A percentile compares a stretch with the other conserved stretches of the same genome.
These are phyloP conservation scores for Clohesyomyces aquaticus DNA, from an alignment of 495 filamentous ascomycete genomes.

Conservation along the genomic window DNA sequence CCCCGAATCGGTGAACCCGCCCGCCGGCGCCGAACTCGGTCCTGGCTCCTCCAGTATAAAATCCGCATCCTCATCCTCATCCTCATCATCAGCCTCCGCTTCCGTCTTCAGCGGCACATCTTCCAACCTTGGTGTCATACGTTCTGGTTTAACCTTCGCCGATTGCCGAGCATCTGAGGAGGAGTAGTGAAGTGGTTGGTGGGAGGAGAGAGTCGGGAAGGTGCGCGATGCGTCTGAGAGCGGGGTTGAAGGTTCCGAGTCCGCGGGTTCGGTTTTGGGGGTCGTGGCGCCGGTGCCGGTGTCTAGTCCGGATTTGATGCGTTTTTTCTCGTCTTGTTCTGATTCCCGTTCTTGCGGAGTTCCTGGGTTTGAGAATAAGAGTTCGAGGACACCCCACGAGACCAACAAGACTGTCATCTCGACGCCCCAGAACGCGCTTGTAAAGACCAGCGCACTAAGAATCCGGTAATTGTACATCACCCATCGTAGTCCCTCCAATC, in stretches of 20 bases:
- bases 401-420: conserved; percentile 65
- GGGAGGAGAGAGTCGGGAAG: conserved; percentile 60
- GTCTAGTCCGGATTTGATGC: too few relatives aligned
- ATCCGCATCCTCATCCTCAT: conserved; percentile 46
- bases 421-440: conserved; percentile 70
- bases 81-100: conserved; percentile 48
- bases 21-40: not conserved
- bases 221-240: conserved; percentile 55
- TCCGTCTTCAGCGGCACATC: conserved; percentile 31
- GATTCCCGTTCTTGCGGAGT: conserved; percentile 25
- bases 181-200: conserved; percentile 54
- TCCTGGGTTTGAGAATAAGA: conserved; percentile 24
- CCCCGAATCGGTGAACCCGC: not conserved
- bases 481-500: conserved; percentile 70
- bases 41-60: conserved; percentile 26
- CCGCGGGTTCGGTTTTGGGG: conserved; percentile 28
- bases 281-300: conserved; percentile 28
- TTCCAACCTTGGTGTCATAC: conserved; percentile 15
- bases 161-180: conserved; percentile 11
- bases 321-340: too few relatives aligned
- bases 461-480: conserved; percentile 82
- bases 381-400: conserved; percentile 60
- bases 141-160: conserved; percentile 40
- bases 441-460: conserved; percentile 67
- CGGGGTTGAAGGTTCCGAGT: conserved; percentile 23